A percentile compares a stretch with the other conserved stretches of the same genome.
Conservation (phyloP, 192 early-diverging fungal genomes). For the Gonapodya prolifera region DNA sequence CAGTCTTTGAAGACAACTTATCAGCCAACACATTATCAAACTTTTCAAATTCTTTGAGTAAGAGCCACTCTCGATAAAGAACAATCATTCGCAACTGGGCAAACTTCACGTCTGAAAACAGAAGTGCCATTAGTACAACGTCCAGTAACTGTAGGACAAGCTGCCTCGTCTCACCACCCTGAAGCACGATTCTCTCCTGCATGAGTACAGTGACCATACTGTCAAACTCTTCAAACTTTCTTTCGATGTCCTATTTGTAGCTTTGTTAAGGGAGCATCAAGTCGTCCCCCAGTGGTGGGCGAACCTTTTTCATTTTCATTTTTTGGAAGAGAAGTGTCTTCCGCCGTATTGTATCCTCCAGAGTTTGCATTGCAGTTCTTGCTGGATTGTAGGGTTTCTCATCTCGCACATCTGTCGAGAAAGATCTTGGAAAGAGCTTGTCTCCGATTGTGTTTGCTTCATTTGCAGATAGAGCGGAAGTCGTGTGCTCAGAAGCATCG, state of each 20-base stretch:
- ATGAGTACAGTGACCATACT: slow-evolving; percentile 18
- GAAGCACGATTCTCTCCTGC: slow-evolving; percentile 33
- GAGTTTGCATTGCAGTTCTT: slow-evolving; percentile 17
- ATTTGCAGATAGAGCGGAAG: too few relatives aligned
- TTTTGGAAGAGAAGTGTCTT: slow-evolving; percentile 21
- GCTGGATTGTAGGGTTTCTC: neutral
- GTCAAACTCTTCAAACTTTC: slow-evolving; percentile 28
- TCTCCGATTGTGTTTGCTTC: neutral
- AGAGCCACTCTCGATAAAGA: slow-evolving; percentile 44
- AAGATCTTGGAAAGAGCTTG: neutral
- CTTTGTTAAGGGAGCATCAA: neutral
- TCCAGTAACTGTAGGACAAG: neutral
- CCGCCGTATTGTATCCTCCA: slow-evolving; percentile 19
- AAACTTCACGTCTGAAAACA: slow-evolving; percentile 34
- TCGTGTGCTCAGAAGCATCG: too few relatives aligned
- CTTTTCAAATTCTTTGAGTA: slow-evolving; percentile 57
- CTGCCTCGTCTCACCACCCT: slow-evolving; percentile 23
- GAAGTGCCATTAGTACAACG: neutral
- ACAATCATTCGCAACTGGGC: slow-evolving; percentile 47
- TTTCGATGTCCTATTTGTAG: slow-evolving; percentile 18
- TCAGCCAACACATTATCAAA: slow-evolving; percentile 37
- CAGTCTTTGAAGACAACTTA: slow-evolving; percentile 31
- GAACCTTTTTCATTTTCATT: slow-evolving; percentile 22
- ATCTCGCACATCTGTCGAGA: neutral
- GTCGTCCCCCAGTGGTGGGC: slow-evolving; percentile 4